Evolutionary conservation across 148 eudicot genomes (phyloP), one percentile per base, ranked within the genome.

Genomic region (Hydrangea macrophylla): DNA sequence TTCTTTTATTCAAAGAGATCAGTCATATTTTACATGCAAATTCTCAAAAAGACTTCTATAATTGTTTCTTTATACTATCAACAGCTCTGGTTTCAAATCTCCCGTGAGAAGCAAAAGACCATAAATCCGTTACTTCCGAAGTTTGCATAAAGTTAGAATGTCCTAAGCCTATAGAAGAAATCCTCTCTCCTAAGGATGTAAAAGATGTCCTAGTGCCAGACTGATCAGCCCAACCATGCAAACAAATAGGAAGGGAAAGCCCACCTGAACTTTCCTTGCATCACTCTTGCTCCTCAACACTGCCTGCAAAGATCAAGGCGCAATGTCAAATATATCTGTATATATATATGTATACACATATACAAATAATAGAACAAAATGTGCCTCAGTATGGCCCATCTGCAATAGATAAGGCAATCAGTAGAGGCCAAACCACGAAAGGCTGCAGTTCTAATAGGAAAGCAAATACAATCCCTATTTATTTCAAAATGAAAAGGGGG

Each of bases 201-300:
- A 55, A 65, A 70, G 55, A 68, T 78, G 81, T 55, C 93, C 90
- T n/a, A 79, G 50, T 58, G 82, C 45, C 57, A 81, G 60, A 71
- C 86, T 70, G 61, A 81, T 74, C 27, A 83, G 56, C 0, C 86
- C 87, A 45, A 85, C 85, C 85, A 81, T 77, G 60, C 83, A 83
- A 26, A 85, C 85, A 70, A 74, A 87, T 54, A 82, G 70, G 12
- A 87, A 64, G 28, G 92, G 92, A 48, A 82, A 85, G 5, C 87
- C 87, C 20, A 77, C 70, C 56, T 81, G 83, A 55, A 81, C 80
- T n/a, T 56, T 64, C 73, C 74, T 80, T 12, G 37, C 65, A 11
- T 68, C 63, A 12, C 58, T 55, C 58, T 31, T 73, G 56, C 76
- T 70, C 73, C 73, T 81, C 62, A 75, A 63, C 68, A 69, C 39